phyloP scores from a whole-genome alignment of 2,329 filamentous ascomycete genomes.

The Curvularia eragrostidis region DNA sequence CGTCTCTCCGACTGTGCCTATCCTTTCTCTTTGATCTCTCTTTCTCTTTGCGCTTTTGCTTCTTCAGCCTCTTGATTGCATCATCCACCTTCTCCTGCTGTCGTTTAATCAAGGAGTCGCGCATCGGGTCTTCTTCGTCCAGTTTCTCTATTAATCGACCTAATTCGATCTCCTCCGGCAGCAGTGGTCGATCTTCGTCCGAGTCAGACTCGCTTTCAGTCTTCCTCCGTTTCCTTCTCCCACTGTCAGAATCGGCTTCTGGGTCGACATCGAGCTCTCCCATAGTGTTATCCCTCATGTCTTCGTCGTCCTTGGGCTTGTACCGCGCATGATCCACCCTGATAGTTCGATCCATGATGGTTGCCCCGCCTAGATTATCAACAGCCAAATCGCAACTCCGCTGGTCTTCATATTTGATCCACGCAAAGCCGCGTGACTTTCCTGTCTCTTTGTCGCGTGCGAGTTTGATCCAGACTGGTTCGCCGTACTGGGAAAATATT shows the following conservation, averaged over 20 bases:
- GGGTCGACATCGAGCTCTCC: slow-evolving; percentile 53
- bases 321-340: slow-evolving; percentile 94
- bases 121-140: slow-evolving; percentile 98
- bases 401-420: slow-evolving; percentile 98
- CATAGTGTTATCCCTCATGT: slow-evolving; percentile 67
- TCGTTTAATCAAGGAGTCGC: slow-evolving; percentile 83
- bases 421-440: slow-evolving; percentile 92
- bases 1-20: slow-evolving; percentile 34
- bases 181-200: slow-evolving; percentile 64
- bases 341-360: slow-evolving; percentile 78
- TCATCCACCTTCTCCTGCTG: slow-evolving; percentile 87
- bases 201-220: slow-evolving; percentile 52
- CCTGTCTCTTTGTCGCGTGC: slow-evolving; percentile 95
- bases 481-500: slow-evolving; percentile 96
- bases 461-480: slow-evolving; percentile 91
- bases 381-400: slow-evolving; percentile 94
- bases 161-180: slow-evolving; percentile 84
- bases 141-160: slow-evolving; percentile 76
- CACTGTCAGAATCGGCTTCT: slow-evolving; percentile 52
- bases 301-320: slow-evolving; percentile 79
- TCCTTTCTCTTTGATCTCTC: slow-evolving; percentile 54
- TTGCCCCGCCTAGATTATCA: slow-evolving; percentile 90
- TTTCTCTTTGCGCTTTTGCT: slow-evolving; percentile 55
- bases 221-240: slow-evolving; percentile 56
- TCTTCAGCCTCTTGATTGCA: slow-evolving; percentile 66